phyloP scores from a whole-genome alignment of 352 stramenopile genomes.

The Elongisporangium prolatum region DNA sequence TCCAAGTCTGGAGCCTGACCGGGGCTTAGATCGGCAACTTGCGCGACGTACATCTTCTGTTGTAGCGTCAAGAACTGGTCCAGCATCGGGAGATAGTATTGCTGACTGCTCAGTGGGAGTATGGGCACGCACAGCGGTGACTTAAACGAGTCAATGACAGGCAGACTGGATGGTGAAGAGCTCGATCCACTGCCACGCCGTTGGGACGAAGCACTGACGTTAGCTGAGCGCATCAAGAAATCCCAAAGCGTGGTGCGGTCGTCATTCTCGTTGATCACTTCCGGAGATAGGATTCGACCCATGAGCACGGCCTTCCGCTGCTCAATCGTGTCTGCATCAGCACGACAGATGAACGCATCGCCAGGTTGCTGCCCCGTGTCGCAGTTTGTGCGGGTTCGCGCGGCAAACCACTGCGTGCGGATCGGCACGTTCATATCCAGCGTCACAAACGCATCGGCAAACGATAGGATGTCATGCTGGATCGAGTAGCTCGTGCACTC shows the following conservation, averaged over 20 bases:
- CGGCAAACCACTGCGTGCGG: slow-evolving; percentile 9
- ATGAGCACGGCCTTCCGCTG: slow-evolving; percentile 56
- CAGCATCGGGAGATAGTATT: slow-evolving; percentile 14
- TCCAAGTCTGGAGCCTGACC: slow-evolving; percentile 15
- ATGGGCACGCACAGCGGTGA: not conserved
- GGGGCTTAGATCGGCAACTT: slow-evolving; percentile 9
- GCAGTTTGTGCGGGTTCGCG: not conserved
- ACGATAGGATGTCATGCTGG: slow-evolving; percentile 21
- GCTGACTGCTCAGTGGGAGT: not conserved
- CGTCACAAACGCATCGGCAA: slow-evolving; percentile 32
- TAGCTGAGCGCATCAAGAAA: slow-evolving; percentile 19
- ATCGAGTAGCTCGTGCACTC: slow-evolving; percentile 6
- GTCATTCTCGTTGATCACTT: slow-evolving; percentile 19
- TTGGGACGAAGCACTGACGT: not conserved
- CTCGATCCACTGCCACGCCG: not conserved
- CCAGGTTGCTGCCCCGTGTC: not conserved
- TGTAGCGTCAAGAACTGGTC: slow-evolving; percentile 23
- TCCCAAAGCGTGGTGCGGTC: slow-evolving; percentile 30
- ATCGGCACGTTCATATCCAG: slow-evolving; percentile 29
- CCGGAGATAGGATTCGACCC: slow-evolving; percentile 29
- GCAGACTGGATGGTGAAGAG: not conserved
- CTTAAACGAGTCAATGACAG: not conserved
- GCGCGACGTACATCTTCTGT: slow-evolving; percentile 23
- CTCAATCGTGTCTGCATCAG: slow-evolving; percentile 43
- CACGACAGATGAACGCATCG: not conserved